Conservation (phyloP, 2,329 filamentous ascomycete genomes). For the Microdochium nivale region DNA sequence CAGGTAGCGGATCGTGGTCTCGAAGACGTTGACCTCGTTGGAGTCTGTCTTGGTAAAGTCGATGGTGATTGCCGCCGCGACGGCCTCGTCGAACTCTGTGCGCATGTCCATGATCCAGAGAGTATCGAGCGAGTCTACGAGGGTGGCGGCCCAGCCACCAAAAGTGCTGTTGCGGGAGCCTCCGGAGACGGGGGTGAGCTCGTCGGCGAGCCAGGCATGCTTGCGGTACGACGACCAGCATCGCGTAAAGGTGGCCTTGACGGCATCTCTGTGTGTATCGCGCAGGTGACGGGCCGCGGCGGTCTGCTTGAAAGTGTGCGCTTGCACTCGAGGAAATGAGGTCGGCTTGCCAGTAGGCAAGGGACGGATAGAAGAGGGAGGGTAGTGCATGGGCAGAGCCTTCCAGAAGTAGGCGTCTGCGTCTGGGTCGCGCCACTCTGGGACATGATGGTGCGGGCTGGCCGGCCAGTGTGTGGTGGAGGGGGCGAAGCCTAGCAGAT, state of each 20-base stretch:
- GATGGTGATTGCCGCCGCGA: slow-evolving; percentile 31
- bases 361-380: slow-evolving; percentile 10
- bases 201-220: slow-evolving; percentile 39
- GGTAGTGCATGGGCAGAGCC: slow-evolving; percentile 13
- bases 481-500: neutral
- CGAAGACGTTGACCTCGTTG: slow-evolving; percentile 29
- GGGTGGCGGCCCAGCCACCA: slow-evolving; percentile 40
- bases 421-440: neutral
- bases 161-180: slow-evolving; percentile 34
- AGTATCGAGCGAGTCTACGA: slow-evolving; percentile 43
- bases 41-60: slow-evolving; percentile 34
- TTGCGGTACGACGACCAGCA: slow-evolving; percentile 36
- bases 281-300: slow-evolving; percentile 8
- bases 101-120: slow-evolving; percentile 40
- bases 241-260: slow-evolving; percentile 23
- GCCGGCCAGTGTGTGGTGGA: neutral
- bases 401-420: slow-evolving; percentile 15
- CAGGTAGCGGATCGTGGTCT: slow-evolving; percentile 35
- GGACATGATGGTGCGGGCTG: neutral
- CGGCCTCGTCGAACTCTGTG: slow-evolving; percentile 37
- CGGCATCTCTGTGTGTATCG: slow-evolving; percentile 9
- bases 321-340: slow-evolving; percentile 13
- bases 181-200: slow-evolving; percentile 34
- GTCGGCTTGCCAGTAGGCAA: slow-evolving; percentile 11
- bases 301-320: slow-evolving; percentile 1